phyloP scores from a whole-genome alignment of 108 stramenopile genomes.

The Nitzschia sp. region DNA sequence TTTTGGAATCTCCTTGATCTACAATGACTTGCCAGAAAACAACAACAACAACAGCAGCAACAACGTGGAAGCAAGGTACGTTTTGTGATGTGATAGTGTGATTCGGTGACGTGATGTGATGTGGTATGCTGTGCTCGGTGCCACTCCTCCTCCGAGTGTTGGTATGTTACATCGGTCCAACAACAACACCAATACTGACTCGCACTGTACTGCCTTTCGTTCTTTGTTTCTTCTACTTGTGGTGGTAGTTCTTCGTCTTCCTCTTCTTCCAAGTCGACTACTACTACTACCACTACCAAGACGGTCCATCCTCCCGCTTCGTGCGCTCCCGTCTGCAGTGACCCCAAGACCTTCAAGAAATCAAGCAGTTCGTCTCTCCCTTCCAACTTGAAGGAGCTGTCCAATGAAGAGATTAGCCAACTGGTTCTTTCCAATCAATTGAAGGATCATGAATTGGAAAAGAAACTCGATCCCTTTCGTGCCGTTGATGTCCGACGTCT shows the following conservation, averaged over 20 bases:
- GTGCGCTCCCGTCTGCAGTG: conserved; percentile 75
- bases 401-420: conserved; percentile 71
- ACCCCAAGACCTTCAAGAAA: conserved; percentile 54
- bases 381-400: conserved; percentile 49
- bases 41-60: conserved; percentile 32
- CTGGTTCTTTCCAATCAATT: conserved; percentile 77
- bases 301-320: conserved; percentile 67
- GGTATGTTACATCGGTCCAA: too few species aligned
- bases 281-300: conserved; percentile 35
- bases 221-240: too few species aligned
- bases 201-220: too few species aligned
- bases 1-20: conserved; percentile 91
- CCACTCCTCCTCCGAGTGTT: too few species aligned
- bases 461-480: conserved; percentile 83
- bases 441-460: conserved; percentile 97
- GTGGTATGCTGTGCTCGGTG: too few species aligned
- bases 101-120: too few species aligned
- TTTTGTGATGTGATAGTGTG: not conserved
- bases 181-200: not conserved
- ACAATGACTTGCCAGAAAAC: conserved; percentile 43
- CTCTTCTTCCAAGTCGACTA: too few species aligned
- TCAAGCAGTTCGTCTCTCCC: conserved; percentile 13
- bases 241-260: too few species aligned
- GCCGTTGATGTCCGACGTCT: conserved; percentile 91
- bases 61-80: conserved; percentile 23